Conservation (phyloP, 257 asterid genomes). For the Salvia splendens region DNA sequence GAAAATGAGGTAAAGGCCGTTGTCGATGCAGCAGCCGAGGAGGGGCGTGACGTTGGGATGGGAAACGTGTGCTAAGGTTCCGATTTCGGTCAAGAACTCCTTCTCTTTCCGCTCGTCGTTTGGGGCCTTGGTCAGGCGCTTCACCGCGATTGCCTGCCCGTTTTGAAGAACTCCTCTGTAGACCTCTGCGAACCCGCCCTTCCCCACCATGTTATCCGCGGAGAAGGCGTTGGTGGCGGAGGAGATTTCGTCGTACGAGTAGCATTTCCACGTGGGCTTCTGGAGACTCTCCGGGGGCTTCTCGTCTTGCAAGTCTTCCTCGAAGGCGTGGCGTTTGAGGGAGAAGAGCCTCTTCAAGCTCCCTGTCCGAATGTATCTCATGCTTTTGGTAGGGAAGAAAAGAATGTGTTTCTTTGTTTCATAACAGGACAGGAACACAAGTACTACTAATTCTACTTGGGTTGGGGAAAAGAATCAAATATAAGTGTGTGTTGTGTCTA, state of each 20-base stretch:
- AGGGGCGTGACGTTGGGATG: constrained; percentile 78
- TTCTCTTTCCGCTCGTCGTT: constrained; percentile 90
- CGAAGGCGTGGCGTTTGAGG: constrained; percentile 52
- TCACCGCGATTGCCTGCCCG: constrained; percentile 87
- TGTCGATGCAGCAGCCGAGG: constrained; percentile 84
- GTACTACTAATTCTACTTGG: neutral
- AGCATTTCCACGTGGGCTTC: constrained; percentile 88
- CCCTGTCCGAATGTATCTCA: constrained; percentile 74
- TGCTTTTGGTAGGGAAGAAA: constrained; percentile 24
- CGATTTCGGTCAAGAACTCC: constrained; percentile 84
- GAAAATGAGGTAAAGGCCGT: constrained; percentile 86
- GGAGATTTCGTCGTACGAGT: constrained; percentile 63
- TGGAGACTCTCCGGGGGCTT: constrained; percentile 38
- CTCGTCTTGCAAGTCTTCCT: constrained; percentile 39
- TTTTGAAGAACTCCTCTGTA: constrained; percentile 74
- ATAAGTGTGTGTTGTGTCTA: constrained; percentile 31
- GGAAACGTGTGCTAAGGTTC: constrained; percentile 83
- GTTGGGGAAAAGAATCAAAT: constrained; percentile 36
- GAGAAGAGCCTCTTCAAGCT: constrained; percentile 79
- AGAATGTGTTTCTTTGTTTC: neutral
- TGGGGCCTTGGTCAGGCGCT: constrained; percentile 58
- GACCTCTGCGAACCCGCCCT: constrained; percentile 98
- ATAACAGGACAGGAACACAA: constrained; percentile 32
- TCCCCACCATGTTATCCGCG: constrained; percentile 83
- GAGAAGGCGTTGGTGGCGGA: constrained; percentile 78